These are phyloP conservation scores for Orbilia blumenaviensis DNA, from an alignment of 2,329 filamentous ascomycete species.

Conservation along the genomic window DNA sequence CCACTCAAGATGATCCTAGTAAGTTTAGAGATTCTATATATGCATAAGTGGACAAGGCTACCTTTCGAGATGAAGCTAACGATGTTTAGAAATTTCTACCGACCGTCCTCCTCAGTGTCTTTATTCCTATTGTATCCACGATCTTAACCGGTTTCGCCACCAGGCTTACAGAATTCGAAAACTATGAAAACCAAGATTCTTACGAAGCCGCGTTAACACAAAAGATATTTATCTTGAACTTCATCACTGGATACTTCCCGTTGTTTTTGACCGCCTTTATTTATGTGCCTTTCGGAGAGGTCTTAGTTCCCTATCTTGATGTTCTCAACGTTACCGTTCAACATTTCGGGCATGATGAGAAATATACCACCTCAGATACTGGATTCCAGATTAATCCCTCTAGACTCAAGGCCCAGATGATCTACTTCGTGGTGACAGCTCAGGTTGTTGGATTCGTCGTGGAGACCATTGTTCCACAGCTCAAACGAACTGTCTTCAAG, in stretches of 20 bases:
- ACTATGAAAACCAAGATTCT: constrained; percentile 86
- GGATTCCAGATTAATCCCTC: constrained; percentile 83
- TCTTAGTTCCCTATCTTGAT: constrained; percentile 85
- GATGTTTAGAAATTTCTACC: constrained; percentile 78
- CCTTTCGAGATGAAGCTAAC: not conserved
- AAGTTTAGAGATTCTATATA: constrained; percentile 59
- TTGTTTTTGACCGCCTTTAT: constrained; percentile 93
- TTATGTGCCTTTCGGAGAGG: constrained; percentile 87
- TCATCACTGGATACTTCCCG: constrained; percentile 92
- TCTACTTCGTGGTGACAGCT: constrained; percentile 94
- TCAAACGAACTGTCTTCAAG: constrained; percentile 79
- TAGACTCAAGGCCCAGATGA: constrained; percentile 86
- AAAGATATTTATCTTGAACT: constrained; percentile 95
- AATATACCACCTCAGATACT: constrained; percentile 68
- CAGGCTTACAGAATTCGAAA: constrained; percentile 81
- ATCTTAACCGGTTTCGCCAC: constrained; percentile 80
- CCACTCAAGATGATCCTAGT: constrained; percentile 86
- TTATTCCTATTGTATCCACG: constrained; percentile 79
- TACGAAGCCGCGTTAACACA: constrained; percentile 85
- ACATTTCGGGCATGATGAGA: constrained; percentile 78
- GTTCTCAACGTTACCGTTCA: constrained; percentile 79
- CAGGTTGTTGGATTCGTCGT: constrained; percentile 87
- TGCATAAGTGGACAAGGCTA: too few species aligned
- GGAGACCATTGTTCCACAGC: constrained; percentile 83
- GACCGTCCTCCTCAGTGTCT: constrained; percentile 82